Base-by-base conservation (phyloP, 2,329 filamentous ascomycete genomes). In the Fusarium sp. region DNA sequence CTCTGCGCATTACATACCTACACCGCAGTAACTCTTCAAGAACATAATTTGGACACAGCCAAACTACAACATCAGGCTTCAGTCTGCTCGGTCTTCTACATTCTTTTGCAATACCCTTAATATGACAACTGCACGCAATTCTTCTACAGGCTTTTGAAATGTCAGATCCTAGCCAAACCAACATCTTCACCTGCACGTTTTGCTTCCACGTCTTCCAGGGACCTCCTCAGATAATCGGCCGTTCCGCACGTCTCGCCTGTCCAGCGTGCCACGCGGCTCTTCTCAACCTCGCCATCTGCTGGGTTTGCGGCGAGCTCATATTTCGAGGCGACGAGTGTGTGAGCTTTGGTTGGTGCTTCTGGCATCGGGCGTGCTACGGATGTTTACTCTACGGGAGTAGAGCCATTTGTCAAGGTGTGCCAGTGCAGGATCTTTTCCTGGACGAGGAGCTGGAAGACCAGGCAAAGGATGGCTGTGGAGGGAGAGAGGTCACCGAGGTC, bases 331-430 rank as follows among this genome's bases (percentile, higher is more conserved):
- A 85, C 23, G 85, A 87, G 58, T 84, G 83, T 63, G 83, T 88
- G 39, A 87, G 84, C 65, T 78, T 88, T n/a, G 85, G 85, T 0
- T 88, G 83, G 85, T 87, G 84, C 69, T 88, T 88, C 71, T 88
- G 85, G 86, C 86, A 88, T 69, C 78, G 79, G 38, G 78, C 75
- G 1, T 88, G 85, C 72, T 88, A 86, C 73, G 85, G 85, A 17
- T 88, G 85, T 71, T 71, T 88, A 62, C 75, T 87, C 38, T 88
- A 79, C 57, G 83, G 85, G 19, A 80, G 74, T 56, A 78, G 75
- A 60, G 65, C 76, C 14, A 72, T 83, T 4, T 76, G 78, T 21
- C 71, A 69, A 20, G 81, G 78, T 3, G 69, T 79, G 20, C 69
- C 64, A 4, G 61, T 83, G 1, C 59, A 62, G 49, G 76, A 81